Percentiles rank a stretch among this genome's conserved stretches.
phyloP scores from a whole-genome alignment of 2,329 filamentous ascomycete species.

The Raffaelea ambrosiae region DNA sequence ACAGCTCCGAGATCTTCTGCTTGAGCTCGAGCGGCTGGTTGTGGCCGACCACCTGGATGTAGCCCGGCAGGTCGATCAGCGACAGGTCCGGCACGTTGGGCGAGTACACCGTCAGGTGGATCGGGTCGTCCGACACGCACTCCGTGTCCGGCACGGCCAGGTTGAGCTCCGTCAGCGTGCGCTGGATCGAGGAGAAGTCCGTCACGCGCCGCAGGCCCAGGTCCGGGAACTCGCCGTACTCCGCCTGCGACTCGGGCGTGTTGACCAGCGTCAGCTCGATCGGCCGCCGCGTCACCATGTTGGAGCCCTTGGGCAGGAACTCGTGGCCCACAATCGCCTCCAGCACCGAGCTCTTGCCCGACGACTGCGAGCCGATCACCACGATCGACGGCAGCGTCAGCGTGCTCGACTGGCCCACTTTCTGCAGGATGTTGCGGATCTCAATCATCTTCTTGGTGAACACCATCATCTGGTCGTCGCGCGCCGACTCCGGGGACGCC shows the following conservation, averaged over 20 bases:
- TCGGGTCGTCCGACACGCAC: constrained; percentile 94
- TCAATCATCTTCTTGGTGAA: constrained; percentile 99
- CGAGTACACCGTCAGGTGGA: constrained; percentile 91
- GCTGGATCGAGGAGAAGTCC: constrained; percentile 86
- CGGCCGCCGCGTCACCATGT: constrained; percentile 94
- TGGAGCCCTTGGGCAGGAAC: constrained; percentile 93
- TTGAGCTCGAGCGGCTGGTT: constrained; percentile 89
- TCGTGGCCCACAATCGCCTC: constrained; percentile 97
- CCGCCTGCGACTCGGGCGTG: constrained; percentile 74
- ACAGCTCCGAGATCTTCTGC: constrained; percentile 90
- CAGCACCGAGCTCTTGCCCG: constrained; percentile 93
- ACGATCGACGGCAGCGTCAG: constrained; percentile 92
- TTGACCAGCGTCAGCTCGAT: constrained; percentile 96
- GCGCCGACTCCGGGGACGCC: too few species aligned
- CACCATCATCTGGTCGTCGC: constrained; percentile 99
- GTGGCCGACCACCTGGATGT: constrained; percentile 89
- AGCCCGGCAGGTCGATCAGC: constrained; percentile 90
- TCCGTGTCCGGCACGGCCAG: constrained; percentile 82
- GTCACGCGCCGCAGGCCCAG: constrained; percentile 82
- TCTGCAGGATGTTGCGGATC: constrained; percentile 84
- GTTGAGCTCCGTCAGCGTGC: constrained; percentile 90
- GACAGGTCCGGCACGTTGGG: constrained; percentile 93
- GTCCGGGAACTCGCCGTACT: constrained; percentile 95
- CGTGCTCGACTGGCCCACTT: constrained; percentile 82
- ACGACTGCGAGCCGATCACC: constrained; percentile 98